A percentile compares a stretch with the other conserved stretches of the same genome.
Evolutionary conservation across 192 early-diverging fungal species (phyloP).

Genomic region (Tieghemiomyces parasiticus): DNA sequence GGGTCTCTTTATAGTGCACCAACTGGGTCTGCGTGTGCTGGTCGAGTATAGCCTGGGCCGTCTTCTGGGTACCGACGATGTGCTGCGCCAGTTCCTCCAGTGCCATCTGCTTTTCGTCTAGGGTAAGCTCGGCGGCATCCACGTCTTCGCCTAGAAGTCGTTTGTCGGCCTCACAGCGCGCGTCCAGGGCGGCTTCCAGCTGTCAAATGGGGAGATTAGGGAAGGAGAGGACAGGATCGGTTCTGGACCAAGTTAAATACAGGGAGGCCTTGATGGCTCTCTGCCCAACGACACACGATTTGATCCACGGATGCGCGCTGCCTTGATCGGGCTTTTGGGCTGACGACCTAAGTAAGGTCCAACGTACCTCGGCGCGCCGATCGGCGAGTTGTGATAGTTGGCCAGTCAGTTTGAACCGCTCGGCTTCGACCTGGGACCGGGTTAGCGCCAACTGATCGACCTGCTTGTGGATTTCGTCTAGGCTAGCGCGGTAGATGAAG

Average conservation of each 20-base stretch:
- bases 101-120: neutral
- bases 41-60: neutral
- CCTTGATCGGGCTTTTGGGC: too few relatives aligned
- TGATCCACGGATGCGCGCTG: too few relatives aligned
- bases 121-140: neutral
- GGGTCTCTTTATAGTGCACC: neutral
- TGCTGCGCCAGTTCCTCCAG: neutral
- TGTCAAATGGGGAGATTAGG: neutral
- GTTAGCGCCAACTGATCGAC: neutral
- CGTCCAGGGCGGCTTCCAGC: neutral
- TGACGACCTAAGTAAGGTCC: neutral
- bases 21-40: neutral
- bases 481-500: neutral
- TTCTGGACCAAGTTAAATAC: neutral
- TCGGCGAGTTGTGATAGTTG: neutral
- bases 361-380: neutral
- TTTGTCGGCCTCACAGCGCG: neutral
- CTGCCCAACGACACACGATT: too few relatives aligned
- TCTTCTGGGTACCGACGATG: neutral
- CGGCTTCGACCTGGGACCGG: neutral
- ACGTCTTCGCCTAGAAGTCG: neutral
- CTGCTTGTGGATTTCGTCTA: neutral
- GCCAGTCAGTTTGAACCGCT: too few relatives aligned
- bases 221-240: neutral
- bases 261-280: neutral